Conservation (phyloP, 2,329 filamentous ascomycete genomes). For the Colletotrichum sp. region DNA sequence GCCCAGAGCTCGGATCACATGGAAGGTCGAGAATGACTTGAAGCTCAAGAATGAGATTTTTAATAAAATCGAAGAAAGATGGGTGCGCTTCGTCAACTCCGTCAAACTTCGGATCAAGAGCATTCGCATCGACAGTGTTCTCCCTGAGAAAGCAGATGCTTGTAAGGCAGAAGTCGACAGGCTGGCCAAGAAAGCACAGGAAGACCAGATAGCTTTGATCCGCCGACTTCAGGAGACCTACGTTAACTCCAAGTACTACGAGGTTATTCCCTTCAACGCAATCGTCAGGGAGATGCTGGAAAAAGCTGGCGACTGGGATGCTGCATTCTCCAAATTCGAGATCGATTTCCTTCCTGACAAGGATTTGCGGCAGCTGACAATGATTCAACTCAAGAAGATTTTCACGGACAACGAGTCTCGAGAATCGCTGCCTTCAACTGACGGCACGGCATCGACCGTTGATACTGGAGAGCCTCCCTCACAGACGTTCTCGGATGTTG, state of each 20-base stretch:
- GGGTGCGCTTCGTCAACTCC: conserved; percentile 86
- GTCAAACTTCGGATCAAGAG: conserved; percentile 83
- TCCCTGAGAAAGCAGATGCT: conserved; percentile 83
- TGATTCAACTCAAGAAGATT: conserved; percentile 91
- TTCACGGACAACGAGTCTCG: conserved; percentile 91
- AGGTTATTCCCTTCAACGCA: conserved; percentile 91
- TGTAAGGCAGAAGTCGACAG: conserved; percentile 84
- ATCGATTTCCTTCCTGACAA: conserved; percentile 95
- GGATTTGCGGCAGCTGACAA: conserved; percentile 90
- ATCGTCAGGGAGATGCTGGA: conserved; percentile 91
- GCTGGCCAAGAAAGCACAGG: conserved; percentile 78
- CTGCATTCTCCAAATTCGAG: conserved; percentile 88
- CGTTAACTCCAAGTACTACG: conserved; percentile 93
- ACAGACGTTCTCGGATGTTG: conserved; percentile 50
- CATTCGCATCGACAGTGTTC: conserved; percentile 89
- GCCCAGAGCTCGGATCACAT: conserved; percentile 86
- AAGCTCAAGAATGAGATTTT: conserved; percentile 93
- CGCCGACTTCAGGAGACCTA: conserved; percentile 88
- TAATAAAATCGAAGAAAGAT: conserved; percentile 77
- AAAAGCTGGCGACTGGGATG: conserved; percentile 92
- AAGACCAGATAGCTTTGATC: conserved; percentile 78
- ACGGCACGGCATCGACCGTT: conserved; percentile 65
- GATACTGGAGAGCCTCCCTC: conserved; percentile 54
- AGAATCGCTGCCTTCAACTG: conserved; percentile 73
- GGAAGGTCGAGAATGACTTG: conserved; percentile 96